Evolutionary conservation across 805 yeast species (phyloP), one percentile per base, ranked within the genome.

Genomic region (Saturnispora silvae): DNA sequence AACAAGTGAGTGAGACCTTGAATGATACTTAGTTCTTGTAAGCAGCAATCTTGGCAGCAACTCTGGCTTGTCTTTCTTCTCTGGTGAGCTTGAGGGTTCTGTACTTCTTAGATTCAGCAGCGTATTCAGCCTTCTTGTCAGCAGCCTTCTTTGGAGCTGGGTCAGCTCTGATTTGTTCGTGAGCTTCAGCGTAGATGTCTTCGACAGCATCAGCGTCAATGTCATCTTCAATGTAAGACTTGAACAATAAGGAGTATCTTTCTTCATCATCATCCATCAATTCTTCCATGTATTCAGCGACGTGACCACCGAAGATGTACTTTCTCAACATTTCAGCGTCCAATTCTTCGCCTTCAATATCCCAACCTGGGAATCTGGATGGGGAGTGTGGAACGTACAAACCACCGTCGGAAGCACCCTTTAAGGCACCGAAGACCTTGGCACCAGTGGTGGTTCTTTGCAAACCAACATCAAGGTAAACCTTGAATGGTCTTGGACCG

Each of bases 381-480:
- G 95, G 83, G 58, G 95, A 85, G 87, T 92, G 98, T 56, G 98
- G 98, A 64, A 92, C 75, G 87, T 82, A 85, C 61, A 92, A 76
- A 60, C 98, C 98, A 83, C 98, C 98, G 67, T 92, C 98, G 50
- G 97, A 89, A 63, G 98, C 98, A 82, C 98, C 98, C 81, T 92
- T 92, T 63, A 92, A 75, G 64, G 92, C 96, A 84, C 97, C 98
- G 62, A 92, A 92, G 67, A 92, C 77, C 72, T 95, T 84, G 65
- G 97, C 96, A 85, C 98, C 98, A 61, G 97, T 87, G 74, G 98
- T 92, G 73, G 98, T 86, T 81, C 98, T 87, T 73, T 86, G 94
- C 68, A 92, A 76, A 84, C 98, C 98, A 63, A 92, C 87, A 67
- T 92, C 98, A 64, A 92, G 78, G 85, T 77, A 92, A 56, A 87